Base-by-base conservation (phyloP, 345 rosid species). In the Euphorbia peplus region DNA sequence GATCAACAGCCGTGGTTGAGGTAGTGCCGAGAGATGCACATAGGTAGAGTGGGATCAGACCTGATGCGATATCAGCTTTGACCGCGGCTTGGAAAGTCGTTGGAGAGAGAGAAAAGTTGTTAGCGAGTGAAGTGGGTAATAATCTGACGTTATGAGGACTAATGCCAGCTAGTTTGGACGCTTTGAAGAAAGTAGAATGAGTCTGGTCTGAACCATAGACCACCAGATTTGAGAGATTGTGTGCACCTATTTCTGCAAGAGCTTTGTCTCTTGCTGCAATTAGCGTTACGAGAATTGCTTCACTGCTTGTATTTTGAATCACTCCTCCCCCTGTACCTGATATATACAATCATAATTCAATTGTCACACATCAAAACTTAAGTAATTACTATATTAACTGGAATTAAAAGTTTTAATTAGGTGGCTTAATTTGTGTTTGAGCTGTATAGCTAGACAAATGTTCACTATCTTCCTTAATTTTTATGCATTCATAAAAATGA, bases 11-110 rank as follows among this genome's bases (percentile, higher is more conserved):
- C 2, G 82, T 66, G 3, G 85, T 76, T 9, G 85, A 83, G 4
- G 86, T 83, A 11, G 85, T 85, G 44, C 89, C 89, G 15, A 75
- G 64, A 0, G 84, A 82, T 0, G 75, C 80, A 60, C 82, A 82
- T 0, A 82, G 56, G 19, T 54, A 80, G 5, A 85, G 67, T 39
- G 84, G 86, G 76, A 85, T 28, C 72, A 83, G 67, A 15, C 82
- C 83, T 0, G 72, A 76, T 12, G 70, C 77, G 35, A 72, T 56
- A 70, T 83, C 85, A 8, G 69, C 72, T 42, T 55, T 53, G 25
- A 81, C 51, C 0, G 56, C 80, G 8, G 5, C 3, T 4, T 64
- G 72, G 5, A 83, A 26, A 28, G 50, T 39, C 0, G 3, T 13
- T 0, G 85, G 82, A 18, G 80, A 75, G 1, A 82, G 70, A 32